A percentile compares a stretch with the other conserved stretches of the same genome.
These are phyloP conservation scores for Globisporangium ultimum DNA, from an alignment of 352 stramenopile genomes.

Conservation along the genomic window DNA sequence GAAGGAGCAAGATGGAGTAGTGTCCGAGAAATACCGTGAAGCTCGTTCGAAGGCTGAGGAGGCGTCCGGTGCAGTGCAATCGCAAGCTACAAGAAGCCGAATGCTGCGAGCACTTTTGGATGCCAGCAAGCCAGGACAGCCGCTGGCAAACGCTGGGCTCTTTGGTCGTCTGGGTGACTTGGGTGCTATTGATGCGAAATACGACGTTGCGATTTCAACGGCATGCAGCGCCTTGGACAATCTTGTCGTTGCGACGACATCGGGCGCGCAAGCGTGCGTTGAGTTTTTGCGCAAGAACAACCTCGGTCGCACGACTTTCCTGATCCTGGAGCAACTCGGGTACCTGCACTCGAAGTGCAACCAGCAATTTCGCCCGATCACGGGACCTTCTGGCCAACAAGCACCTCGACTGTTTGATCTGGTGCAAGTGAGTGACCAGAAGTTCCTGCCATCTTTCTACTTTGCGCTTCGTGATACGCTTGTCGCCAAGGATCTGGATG, in stretches of 20 bases:
- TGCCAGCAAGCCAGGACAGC: slow-evolving; percentile 84
- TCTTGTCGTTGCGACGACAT: slow-evolving; percentile 96
- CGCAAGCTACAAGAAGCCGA: slow-evolving; percentile 62
- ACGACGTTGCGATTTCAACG: slow-evolving; percentile 98
- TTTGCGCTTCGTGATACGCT: slow-evolving; percentile 96
- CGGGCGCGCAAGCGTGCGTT: slow-evolving; percentile 94
- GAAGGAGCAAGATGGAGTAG: slow-evolving; percentile 40
- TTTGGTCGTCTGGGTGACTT: slow-evolving; percentile 97
- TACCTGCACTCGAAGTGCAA: slow-evolving; percentile 70
- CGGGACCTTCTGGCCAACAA: slow-evolving; percentile 36
- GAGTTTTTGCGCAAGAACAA: slow-evolving; percentile 95
- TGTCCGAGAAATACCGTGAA: slow-evolving; percentile 58
- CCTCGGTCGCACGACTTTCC: slow-evolving; percentile 95
- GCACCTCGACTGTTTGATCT: slow-evolving; percentile 87
- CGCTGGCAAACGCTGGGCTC: slow-evolving; percentile 91
- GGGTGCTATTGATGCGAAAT: slow-evolving; percentile 93
- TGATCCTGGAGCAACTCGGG: slow-evolving; percentile 97
- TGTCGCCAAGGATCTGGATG: slow-evolving; percentile 95
- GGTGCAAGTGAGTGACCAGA: slow-evolving; percentile 83
- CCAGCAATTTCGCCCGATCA: slow-evolving; percentile 60
- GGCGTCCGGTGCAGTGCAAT: slow-evolving; percentile 57
- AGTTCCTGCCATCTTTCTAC: slow-evolving; percentile 94
- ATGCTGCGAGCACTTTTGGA: slow-evolving; percentile 91
- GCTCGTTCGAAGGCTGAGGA: slow-evolving; percentile 80
- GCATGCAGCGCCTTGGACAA: slow-evolving; percentile 95